Evolutionary conservation across 2,329 filamentous ascomycete genomes (phyloP).

Genomic region (Diplodia seriata): DNA sequence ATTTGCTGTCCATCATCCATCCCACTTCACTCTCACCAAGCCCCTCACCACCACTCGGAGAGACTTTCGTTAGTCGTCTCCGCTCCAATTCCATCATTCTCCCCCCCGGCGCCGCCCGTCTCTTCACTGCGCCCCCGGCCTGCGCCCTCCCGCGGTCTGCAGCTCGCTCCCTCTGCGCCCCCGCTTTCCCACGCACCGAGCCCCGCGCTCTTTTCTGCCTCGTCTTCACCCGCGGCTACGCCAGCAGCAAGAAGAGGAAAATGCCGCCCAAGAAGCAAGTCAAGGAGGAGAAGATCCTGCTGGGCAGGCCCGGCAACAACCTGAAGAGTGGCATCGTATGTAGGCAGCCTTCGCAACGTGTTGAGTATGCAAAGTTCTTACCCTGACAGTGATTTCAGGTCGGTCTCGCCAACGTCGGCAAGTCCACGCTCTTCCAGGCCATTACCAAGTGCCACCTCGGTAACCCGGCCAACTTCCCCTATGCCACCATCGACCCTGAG

Average conservation of each 20-base stretch:
- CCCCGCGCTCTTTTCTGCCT: constrained; percentile 49
- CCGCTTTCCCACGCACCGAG: constrained; percentile 38
- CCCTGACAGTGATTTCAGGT: constrained; percentile 69
- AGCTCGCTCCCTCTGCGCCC: constrained; percentile 55
- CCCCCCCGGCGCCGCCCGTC: constrained; percentile 54
- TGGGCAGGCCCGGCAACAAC: constrained; percentile 96
- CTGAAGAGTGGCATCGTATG: constrained; percentile 98
- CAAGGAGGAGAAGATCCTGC: constrained; percentile 93
- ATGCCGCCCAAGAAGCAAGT: constrained; percentile 93
- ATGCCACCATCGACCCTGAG: constrained; percentile 98
- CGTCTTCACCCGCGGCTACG: constrained; percentile 61
- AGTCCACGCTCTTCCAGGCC: constrained; percentile 99
- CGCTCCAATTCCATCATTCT: constrained; percentile 32
- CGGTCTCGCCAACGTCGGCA: constrained; percentile 98
- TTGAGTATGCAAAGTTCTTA: constrained; percentile 43
- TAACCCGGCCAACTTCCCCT: constrained; percentile 99
- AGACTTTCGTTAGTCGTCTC: constrained; percentile 42
- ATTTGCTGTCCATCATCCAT: constrained; percentile 23
- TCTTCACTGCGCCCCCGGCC: constrained; percentile 53
- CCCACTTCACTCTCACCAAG: constrained; percentile 21
- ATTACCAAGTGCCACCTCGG: constrained; percentile 97
- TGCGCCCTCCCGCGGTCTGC: constrained; percentile 57
- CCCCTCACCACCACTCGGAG: constrained; percentile 16
- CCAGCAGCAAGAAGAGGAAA: constrained; percentile 64
- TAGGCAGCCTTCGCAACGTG: constrained; percentile 59